These are phyloP conservation scores for Pyricularia pennisetigena DNA, from an alignment of 2,329 filamentous ascomycete species.

Conservation along the genomic window DNA sequence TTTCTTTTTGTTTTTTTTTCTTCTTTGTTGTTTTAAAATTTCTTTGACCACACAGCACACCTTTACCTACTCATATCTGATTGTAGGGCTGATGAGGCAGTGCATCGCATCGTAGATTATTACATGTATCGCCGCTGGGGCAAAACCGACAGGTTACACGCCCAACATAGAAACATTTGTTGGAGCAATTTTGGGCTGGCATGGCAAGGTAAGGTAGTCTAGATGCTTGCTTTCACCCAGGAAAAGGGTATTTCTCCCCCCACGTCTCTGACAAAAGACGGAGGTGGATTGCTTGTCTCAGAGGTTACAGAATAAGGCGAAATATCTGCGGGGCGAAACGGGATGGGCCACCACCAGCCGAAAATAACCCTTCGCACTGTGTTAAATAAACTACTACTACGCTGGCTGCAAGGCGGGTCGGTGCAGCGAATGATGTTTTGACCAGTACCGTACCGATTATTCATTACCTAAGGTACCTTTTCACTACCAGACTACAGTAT, in stretches of 20 bases:
- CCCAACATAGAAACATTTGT: background rate
- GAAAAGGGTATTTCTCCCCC: background rate
- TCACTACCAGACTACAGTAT: background rate
- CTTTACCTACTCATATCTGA: background rate
- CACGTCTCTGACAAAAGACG: background rate
- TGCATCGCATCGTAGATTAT: background rate
- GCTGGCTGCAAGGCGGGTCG: background rate
- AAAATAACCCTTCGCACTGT: background rate
- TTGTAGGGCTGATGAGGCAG: background rate
- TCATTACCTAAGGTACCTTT: background rate
- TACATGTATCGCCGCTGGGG: background rate
- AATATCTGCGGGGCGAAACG: background rate
- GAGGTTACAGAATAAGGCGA: background rate
- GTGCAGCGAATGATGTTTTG: background rate
- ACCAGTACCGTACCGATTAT: background rate
- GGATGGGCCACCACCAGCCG: background rate
- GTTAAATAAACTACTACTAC: background rate
- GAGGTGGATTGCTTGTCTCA: background rate
- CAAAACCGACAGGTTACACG: background rate
- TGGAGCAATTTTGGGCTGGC: background rate
- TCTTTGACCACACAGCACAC: no score
- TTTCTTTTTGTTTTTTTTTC: no score
- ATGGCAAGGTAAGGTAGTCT: no score
- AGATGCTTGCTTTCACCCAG: background rate
- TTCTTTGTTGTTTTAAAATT: no score